Evolutionary conservation across 1,139 yeast genomes (phyloP).

Genomic region (Pichia sp.): DNA sequence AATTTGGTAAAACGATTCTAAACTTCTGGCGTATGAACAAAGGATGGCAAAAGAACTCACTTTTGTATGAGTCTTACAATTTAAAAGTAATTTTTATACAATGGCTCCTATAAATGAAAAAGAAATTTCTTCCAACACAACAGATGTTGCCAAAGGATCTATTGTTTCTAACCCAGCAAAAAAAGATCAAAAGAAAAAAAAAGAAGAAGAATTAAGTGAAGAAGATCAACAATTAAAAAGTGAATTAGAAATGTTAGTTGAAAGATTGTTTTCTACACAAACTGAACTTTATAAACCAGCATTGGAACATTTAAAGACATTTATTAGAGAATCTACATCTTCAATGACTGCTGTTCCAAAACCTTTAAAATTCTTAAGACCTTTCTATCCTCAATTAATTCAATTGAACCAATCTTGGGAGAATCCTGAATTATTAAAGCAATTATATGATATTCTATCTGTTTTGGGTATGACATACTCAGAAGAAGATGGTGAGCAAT

Average conservation of each 20-base stretch:
- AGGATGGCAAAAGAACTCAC: not conserved
- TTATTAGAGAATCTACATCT: slow-evolving; percentile 87
- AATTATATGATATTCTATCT: slow-evolving; percentile 79
- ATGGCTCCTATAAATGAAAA: slow-evolving; percentile 20
- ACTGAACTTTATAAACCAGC: slow-evolving; percentile 47
- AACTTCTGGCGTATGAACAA: not conserved
- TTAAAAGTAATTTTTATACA: not conserved
- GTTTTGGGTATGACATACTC: slow-evolving; percentile 94
- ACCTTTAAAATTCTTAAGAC: slow-evolving; percentile 91
- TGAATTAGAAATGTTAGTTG: slow-evolving; percentile 83
- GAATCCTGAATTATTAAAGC: slow-evolving; percentile 32
- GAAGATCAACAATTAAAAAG: slow-evolving; percentile 87
- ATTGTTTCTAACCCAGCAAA: slow-evolving; percentile 4
- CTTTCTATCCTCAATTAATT: slow-evolving; percentile 66
- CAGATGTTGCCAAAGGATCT: not conserved
- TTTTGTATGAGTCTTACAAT: not conserved
- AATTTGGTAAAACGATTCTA: not conserved
- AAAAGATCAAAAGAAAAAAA: slow-evolving; percentile 9
- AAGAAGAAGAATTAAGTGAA: slow-evolving; percentile 79
- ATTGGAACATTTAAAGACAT: slow-evolving; percentile 61
- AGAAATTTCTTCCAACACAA: slow-evolving; percentile 8
- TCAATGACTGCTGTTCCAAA: slow-evolving; percentile 99
- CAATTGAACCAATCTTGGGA: slow-evolving; percentile 58
- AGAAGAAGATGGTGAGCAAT: slow-evolving; percentile 49
- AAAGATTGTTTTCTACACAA: slow-evolving; percentile 54